Conservation (phyloP, 225 moss, liverwort and hornwort species). For the Physcomitrellopsis africana region DNA sequence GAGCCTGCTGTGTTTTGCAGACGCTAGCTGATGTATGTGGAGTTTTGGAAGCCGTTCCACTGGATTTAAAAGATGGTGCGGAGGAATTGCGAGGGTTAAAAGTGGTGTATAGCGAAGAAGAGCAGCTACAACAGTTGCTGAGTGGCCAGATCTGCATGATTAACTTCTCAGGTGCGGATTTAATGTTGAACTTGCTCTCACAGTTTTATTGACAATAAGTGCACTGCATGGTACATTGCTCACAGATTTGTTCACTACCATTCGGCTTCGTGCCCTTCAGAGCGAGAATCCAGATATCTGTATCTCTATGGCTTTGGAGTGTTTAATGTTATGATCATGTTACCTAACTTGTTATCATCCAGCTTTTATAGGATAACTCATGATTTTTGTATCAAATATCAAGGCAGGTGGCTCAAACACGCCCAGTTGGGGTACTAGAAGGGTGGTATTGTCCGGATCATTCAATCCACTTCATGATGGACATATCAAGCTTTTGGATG, state of each 20-base stretch:
- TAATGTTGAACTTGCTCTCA: slow-evolving; percentile 14
- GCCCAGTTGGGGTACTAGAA: slow-evolving; percentile 59
- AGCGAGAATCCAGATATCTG: neutral
- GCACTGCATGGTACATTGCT: neutral
- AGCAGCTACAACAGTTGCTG: slow-evolving; percentile 77
- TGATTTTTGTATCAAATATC: slow-evolving; percentile 9
- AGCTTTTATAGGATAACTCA: neutral
- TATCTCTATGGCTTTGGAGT: neutral
- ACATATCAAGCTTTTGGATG: slow-evolving; percentile 83
- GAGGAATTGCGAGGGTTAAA: slow-evolving; percentile 60
- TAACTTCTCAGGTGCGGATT: slow-evolving; percentile 62
- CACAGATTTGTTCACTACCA: neutral
- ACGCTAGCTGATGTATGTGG: slow-evolving; percentile 86
- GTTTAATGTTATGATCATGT: neutral
- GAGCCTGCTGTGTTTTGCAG: slow-evolving; percentile 51
- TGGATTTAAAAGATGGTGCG: slow-evolving; percentile 58
- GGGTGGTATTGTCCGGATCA: slow-evolving; percentile 87
- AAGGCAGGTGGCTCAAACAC: slow-evolving; percentile 43
- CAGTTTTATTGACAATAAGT: neutral
- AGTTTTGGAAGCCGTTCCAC: slow-evolving; percentile 56
- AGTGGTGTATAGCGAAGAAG: slow-evolving; percentile 59
- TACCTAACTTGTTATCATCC: neutral
- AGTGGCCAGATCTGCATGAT: slow-evolving; percentile 75
- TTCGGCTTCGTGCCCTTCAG: neutral
- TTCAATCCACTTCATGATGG: slow-evolving; percentile 98